Evolutionary conservation across 1,139 yeast species (phyloP), one percentile per base, ranked within the genome.

Genomic region (Saccharomyces uvarum): DNA sequence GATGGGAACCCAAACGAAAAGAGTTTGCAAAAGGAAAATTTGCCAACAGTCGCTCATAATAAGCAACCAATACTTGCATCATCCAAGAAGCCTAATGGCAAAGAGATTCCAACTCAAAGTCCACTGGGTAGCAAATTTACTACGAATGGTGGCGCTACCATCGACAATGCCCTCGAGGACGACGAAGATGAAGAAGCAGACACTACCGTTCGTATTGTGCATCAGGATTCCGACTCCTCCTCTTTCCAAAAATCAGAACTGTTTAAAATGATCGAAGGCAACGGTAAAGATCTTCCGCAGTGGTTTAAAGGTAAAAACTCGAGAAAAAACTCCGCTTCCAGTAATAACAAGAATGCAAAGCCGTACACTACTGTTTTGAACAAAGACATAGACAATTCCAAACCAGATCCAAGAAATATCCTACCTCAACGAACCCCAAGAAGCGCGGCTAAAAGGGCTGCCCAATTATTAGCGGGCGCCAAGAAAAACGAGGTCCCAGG

Each of bases 281-380:
- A 65, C 33, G 53, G 59, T 24, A 49, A 59, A 8, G 58, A 59
- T 21, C 33, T 58, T 2, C 63, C 68, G 13, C 58, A 60, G 7
- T 57, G 56, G 48, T 52, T 58, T 38, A 54, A 52, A 38, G 28
- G 44, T 6, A 38, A 47, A 42, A 41, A 50, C 4, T 28, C 29
- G 32, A 47, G 29, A 21, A 47, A 16, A 44, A 16, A n/a, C 7
- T 44, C 16, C 11, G n/a, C 19, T 4, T 27, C 48, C 53, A 55
- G 57, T 48, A 54, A n/a, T 46, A 21, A 14, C 52, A 46, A 21
- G 27, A 38, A 4, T 32, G 53, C 16, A 49, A 72, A 67, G 44
- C 70, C 69, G 33, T 63, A 70, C 46, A 66, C 72, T 1, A 67
- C 73, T 1, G 69, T 70, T n/a, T 58, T 71, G 19, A 61, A 62